These are phyloP conservation scores for Kockovaella imperatae DNA, from an alignment of 768 basidiomycete genomes.

Conservation along the genomic window DNA sequence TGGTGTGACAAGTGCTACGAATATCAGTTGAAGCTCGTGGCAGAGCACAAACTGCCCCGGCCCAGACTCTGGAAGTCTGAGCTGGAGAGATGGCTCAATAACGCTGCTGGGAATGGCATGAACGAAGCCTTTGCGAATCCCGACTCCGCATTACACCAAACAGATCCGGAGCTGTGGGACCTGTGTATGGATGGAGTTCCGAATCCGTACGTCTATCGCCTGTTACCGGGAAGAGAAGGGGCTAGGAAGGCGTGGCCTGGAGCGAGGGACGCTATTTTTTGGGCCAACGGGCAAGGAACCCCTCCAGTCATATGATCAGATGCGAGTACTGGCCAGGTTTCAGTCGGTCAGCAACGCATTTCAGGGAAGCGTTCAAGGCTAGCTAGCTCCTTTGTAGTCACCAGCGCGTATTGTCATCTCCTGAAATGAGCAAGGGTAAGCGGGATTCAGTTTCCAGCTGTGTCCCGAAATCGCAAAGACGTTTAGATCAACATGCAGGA, in stretches of 20 bases:
- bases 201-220: conserved; percentile 5
- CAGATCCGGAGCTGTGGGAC: conserved; percentile 3
- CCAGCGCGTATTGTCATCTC: too few species aligned
- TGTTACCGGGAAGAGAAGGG: conserved; percentile 7
- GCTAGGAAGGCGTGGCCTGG: conserved; percentile 6
- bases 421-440: too few species aligned
- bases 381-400: too few species aligned
- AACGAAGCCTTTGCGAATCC: conserved; percentile 12
- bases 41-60: too few species aligned
- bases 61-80: too few species aligned
- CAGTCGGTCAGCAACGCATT: too few species aligned
- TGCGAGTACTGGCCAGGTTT: too few species aligned
- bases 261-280: conserved; percentile 4
- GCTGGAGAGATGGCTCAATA: conserved; percentile 7
- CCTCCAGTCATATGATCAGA: too few species aligned
- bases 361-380: too few species aligned
- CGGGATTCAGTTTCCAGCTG: too few species aligned
- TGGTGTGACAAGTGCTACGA: conserved; percentile 13
- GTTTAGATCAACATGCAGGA: too few species aligned
- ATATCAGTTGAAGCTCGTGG: background rate
- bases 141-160: conserved; percentile 9
- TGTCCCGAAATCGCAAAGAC: too few species aligned
- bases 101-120: conserved; percentile 7
- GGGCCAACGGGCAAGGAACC: conserved; percentile 6
- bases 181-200: conserved; percentile 5